Conservation (phyloP, 257 asterid species). For the Linaria vulgaris region DNA sequence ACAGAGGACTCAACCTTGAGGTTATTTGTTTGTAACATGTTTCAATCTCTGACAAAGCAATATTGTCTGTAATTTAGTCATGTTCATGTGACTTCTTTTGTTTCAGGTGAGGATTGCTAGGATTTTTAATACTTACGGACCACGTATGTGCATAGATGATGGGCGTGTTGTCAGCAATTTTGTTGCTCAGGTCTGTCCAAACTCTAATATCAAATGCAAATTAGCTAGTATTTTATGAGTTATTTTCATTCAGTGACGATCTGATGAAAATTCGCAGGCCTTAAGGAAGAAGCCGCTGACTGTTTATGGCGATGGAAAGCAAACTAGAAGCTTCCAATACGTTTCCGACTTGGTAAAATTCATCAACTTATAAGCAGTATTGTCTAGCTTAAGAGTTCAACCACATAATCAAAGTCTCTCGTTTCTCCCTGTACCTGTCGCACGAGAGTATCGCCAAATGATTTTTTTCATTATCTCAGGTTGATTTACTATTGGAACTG, state of each 20-base stretch:
- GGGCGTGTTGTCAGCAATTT: conserved; percentile 96
- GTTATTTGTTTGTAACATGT: conserved; percentile 26
- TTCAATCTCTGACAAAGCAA: neutral
- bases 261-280: conserved; percentile 48
- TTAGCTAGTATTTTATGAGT: neutral
- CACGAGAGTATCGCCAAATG: no score
- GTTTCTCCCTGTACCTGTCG: no score
- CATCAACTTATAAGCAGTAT: neutral
- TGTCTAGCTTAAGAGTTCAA: no score
- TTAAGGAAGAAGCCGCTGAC: conserved; percentile 79
- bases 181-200: conserved; percentile 70
- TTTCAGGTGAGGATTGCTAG: conserved; percentile 82
- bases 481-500: neutral
- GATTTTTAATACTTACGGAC: conserved; percentile 91
- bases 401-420: no score
- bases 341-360: conserved; percentile 58
- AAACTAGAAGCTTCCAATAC: conserved; percentile 91
- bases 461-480: no score
- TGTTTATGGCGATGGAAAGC: conserved; percentile 93
- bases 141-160: conserved; percentile 91
- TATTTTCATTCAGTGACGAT: neutral
- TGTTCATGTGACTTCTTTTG: neutral
- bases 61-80: neutral
- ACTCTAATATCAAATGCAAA: neutral
- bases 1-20: conserved; percentile 83